Evolutionary conservation across 1,139 yeast species (phyloP), one percentile per base, ranked within the genome.

Genomic region (Kurtzmaniella natalensis): DNA sequence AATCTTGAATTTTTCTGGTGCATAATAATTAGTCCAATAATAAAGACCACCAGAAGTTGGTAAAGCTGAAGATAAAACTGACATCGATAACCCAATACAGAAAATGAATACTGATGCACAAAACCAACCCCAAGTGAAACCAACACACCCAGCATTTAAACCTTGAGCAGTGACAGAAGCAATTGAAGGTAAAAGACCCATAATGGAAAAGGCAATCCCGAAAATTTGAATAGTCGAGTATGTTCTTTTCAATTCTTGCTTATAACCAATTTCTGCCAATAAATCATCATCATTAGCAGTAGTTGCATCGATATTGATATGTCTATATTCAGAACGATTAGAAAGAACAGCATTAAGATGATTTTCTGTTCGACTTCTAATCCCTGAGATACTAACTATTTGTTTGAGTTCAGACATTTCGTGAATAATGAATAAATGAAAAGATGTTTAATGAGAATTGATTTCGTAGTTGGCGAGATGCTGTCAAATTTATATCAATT

Each of bases 21-120:
- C 54, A 43, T 58, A 64, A 43, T 59, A 63, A 39, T 60, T 62
- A 3, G 77, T 53, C 72, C 78, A 58, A 55, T 76, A 78, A 52
- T 78, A 80, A 47, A 80, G 61, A 6, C 87, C 88, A 38, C 88
- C 87, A 16, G 81, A 70, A 3, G 88, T 79, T 33, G 88, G 88
- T 51, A 78, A 74, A n/a, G 84, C 72, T 20, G 81, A 72, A 1
- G 82, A 81, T 35, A 79, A 58, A 42, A 79, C 79, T 11, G 84
- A 73, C 64, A 81, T 78, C n/a, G 81, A 69, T 36, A 70, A 44
- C 9, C 86, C 87, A 37, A 77, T 72, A 39, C 70, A 58, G 34
- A 78, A 53, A 39, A 81, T 73, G 42, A 80, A 79, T 34, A 69
- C 41, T n/a, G 76, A 73, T 28, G 80, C 72, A 33, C 71, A 61